Conservation (phyloP, 73 alveolate genomes). For the Tetrahymena thermophila region DNA sequence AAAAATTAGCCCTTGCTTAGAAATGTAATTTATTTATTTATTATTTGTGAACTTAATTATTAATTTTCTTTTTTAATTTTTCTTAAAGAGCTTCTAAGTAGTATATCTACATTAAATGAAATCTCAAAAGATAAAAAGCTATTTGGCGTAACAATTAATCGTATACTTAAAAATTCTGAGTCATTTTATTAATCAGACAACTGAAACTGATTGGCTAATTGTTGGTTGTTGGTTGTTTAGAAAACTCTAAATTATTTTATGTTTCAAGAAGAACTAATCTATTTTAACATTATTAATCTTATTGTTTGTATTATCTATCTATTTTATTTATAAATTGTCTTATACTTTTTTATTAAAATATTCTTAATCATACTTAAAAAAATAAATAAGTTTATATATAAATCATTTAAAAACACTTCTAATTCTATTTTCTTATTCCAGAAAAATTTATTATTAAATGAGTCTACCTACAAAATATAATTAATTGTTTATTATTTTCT, state of each 20-base stretch:
- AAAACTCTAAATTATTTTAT: too few species aligned
- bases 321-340: background rate
- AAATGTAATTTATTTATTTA: background rate
- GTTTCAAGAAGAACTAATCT: background rate
- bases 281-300: background rate
- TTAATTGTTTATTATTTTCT: too few species aligned
- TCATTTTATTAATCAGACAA: background rate
- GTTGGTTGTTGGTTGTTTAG: too few species aligned
- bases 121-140: background rate
- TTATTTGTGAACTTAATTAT: background rate
- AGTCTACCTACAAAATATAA: background rate
- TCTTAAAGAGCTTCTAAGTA: background rate
- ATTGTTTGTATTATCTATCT: background rate
- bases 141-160: background rate
- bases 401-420: too few species aligned
- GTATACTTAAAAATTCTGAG: background rate
- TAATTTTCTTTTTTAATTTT: background rate
- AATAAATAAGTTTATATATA: too few species aligned
- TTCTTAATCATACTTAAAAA: too few species aligned
- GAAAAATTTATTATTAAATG: background rate
- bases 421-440: background rate
- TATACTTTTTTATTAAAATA: background rate
- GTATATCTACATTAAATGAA: background rate
- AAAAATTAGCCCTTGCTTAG: background rate
- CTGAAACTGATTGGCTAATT: background rate